Evolutionary conservation across 2,329 filamentous ascomycete genomes (phyloP).

Genomic region (Amylocarpus encephaloides): DNA sequence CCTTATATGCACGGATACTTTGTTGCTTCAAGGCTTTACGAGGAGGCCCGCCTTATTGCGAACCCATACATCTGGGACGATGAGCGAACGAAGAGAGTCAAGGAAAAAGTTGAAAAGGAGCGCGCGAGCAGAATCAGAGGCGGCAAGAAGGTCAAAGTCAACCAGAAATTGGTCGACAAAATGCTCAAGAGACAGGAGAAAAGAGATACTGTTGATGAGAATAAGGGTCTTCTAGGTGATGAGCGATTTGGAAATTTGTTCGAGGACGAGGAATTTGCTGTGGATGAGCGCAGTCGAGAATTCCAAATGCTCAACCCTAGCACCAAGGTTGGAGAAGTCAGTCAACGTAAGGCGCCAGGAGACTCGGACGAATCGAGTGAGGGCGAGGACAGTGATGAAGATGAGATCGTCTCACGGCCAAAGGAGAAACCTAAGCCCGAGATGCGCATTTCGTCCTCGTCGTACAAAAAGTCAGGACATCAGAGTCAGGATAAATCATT

Average conservation of each 20-base stretch:
- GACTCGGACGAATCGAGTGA: slow-evolving; percentile 35
- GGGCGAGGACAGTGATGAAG: slow-evolving; percentile 41
- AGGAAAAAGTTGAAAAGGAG: slow-evolving; percentile 95
- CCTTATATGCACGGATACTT: slow-evolving; percentile 99
- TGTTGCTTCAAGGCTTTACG: slow-evolving; percentile 89
- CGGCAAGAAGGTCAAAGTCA: slow-evolving; percentile 97
- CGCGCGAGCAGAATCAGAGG: slow-evolving; percentile 90
- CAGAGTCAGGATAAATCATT: slow-evolving; percentile 47
- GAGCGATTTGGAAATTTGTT: slow-evolving; percentile 83
- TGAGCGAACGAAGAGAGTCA: slow-evolving; percentile 81
- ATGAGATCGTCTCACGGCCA: slow-evolving; percentile 32
- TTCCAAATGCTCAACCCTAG: slow-evolving; percentile 88
- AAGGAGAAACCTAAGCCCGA: slow-evolving; percentile 31
- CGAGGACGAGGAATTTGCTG: slow-evolving; percentile 84
- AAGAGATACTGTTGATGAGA: slow-evolving; percentile 49
- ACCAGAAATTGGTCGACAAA: slow-evolving; percentile 73
- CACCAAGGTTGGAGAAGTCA: slow-evolving; percentile 44
- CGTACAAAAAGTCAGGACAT: slow-evolving; percentile 53
- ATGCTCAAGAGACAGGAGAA: slow-evolving; percentile 59
- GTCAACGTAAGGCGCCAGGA: slow-evolving; percentile 33
- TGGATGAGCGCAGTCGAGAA: slow-evolving; percentile 84
- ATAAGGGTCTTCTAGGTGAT: slow-evolving; percentile 69
- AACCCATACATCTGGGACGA: slow-evolving; percentile 94
- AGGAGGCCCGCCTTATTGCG: slow-evolving; percentile 85
- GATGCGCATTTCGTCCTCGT: slow-evolving; percentile 65